These are phyloP conservation scores for Pontederia crassipes DNA, from an alignment of 176 grass and related monocot species.

Conservation along the genomic window DNA sequence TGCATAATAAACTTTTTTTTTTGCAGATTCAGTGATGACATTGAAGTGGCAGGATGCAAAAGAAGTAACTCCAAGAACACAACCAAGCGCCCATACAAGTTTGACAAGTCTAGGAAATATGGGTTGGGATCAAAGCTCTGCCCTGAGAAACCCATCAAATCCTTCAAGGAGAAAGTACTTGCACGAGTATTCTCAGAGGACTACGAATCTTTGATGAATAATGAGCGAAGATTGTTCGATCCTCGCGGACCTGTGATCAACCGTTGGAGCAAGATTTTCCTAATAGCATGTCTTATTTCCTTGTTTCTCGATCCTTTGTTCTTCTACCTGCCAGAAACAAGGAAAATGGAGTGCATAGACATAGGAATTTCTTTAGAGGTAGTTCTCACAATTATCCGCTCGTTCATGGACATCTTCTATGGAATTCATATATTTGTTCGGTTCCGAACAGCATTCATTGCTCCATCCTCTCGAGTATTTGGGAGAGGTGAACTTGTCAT, in stretches of 20 bases:
- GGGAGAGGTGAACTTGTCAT: slow-evolving; percentile 88
- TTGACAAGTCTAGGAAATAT: slow-evolving; percentile 28
- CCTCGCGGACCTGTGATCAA: slow-evolving; percentile 52
- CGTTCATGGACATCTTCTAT: slow-evolving; percentile 70
- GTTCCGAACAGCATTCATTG: slow-evolving; percentile 78
- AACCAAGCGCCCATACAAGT: slow-evolving; percentile 20
- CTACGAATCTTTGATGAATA: slow-evolving; percentile 44
- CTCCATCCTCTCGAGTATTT: slow-evolving; percentile 85
- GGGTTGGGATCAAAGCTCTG: slow-evolving; percentile 18
- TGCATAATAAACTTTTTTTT: neutral
- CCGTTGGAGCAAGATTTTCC: slow-evolving; percentile 80
- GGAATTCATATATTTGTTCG: slow-evolving; percentile 63
- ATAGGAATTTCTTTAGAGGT: slow-evolving; percentile 32
- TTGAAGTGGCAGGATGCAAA: slow-evolving; percentile 26
- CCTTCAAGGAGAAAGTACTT: slow-evolving; percentile 30
- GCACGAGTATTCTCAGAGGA: slow-evolving; percentile 84
- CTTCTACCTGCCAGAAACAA: slow-evolving; percentile 62
- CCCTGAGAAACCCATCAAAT: slow-evolving; percentile 30
- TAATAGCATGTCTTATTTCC: slow-evolving; percentile 45
- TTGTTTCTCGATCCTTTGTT: slow-evolving; percentile 93
- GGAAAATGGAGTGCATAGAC: slow-evolving; percentile 41
- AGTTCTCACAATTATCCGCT: slow-evolving; percentile 46
- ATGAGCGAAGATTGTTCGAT: slow-evolving; percentile 36
- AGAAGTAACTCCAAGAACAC: slow-evolving; percentile 21
- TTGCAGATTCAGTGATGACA: slow-evolving; percentile 65